Evolutionary conservation across 208 protist species (phyloP), one percentile per base, ranked within the genome.

Genomic region (Strigomonas galati): DNA sequence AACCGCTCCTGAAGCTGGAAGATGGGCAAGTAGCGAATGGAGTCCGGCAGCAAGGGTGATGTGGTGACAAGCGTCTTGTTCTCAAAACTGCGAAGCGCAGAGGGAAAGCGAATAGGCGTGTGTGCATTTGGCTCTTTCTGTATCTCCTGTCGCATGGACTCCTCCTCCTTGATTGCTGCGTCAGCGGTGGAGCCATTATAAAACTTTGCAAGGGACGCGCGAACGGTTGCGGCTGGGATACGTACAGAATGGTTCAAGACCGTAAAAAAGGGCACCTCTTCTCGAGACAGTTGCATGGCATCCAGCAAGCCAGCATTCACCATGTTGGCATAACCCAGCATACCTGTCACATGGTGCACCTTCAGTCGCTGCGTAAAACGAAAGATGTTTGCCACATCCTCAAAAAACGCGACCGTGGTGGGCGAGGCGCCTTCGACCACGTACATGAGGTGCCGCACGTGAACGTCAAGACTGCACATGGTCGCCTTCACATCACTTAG

Each of bases 1-100:
- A 79, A 71, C 37, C 31, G 7, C 46, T 32, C 19, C 10, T 24
- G 3, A 32, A 60, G 53, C 44, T 63, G 53, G 2, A 35, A 28
- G 0, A 24, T n/a, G 4, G 60, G 46, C 49, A 75, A 64, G 58
- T 79, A 78, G 15, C 76, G 80, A 28, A 84, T 56, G 10, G 72
- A 68, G 62, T 80, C 76, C 1, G 83, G 83, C 43, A 85, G 65
- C 31, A 89, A 65, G 23, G 72, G 62, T 0, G 79, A 82, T 0
- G 82, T 82, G 35, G 7, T 40, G 35, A 40, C 35, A 40, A 40
- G 35, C 10, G 35, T 40, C 35, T 40, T 4, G 35, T 40, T 40
- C 35, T 4, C 10, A 10, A 40, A 40, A 10, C 35, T 10, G 35
- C 35, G 35, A 51, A 78, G 69, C n/a, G 65, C 59, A 49, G 70